Conservation (phyloP, 441 rosid species). For the Geranium incanum region DNA sequence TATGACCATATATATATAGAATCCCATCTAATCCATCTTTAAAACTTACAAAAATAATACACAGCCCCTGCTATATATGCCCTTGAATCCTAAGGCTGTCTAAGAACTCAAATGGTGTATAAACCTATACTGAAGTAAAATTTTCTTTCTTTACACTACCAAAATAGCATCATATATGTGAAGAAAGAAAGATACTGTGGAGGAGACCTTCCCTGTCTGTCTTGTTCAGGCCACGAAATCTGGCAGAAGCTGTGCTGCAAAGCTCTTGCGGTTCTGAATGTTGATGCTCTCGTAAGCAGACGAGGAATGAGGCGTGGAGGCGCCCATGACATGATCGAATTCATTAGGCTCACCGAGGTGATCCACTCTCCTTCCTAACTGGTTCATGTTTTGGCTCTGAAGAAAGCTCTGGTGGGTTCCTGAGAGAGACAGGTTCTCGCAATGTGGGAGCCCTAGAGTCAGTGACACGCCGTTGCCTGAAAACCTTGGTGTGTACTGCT, state of each 20-base stretch:
- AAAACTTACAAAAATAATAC: constrained; percentile 71
- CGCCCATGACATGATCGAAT: constrained; percentile 40
- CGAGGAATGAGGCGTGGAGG: constrained; percentile 61
- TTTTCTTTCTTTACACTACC: constrained; percentile 47
- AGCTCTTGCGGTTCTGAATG: constrained; percentile 78
- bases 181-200: constrained; percentile 5
- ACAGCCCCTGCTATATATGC: constrained; percentile 56
- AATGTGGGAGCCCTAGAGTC: constrained; percentile 77
- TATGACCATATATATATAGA: constrained; percentile 23
- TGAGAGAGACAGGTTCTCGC: constrained; percentile 61
- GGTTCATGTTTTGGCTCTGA: constrained; percentile 60
- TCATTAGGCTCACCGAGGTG: constrained; percentile 47
- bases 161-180: constrained; percentile 11
- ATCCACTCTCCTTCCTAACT: constrained; percentile 60
- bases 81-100: constrained; percentile 51
- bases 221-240: constrained; percentile 70
- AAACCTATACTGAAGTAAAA: constrained; percentile 52
- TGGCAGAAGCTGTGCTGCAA: constrained; percentile 72
- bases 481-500: constrained; percentile 63
- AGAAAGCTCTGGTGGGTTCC: constrained; percentile 65
- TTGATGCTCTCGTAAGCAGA: constrained; percentile 56
- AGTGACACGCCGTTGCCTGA: constrained; percentile 84
- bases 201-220: not conserved
- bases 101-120: constrained; percentile 53
- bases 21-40: constrained; percentile 52